Conservation (phyloP, 345 rosid species). For the Garcia nutans region DNA sequence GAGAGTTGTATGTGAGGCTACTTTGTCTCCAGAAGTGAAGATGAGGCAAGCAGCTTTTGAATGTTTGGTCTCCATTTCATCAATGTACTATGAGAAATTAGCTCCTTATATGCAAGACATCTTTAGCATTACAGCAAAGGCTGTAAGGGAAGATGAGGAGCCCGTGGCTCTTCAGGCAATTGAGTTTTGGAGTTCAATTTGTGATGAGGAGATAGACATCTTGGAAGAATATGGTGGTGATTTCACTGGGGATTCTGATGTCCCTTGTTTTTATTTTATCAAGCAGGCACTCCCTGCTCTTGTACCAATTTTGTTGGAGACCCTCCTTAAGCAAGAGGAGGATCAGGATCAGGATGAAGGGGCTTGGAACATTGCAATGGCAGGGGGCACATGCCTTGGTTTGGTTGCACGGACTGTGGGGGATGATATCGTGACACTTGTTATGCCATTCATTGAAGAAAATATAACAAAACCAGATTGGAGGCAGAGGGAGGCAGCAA, state of each 20-base stretch:
- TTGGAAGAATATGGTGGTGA: slow-evolving; percentile 46
- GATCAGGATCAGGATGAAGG: slow-evolving; percentile 55
- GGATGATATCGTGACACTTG: slow-evolving; percentile 44
- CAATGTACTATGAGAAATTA: slow-evolving; percentile 47
- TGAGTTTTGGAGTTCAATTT: slow-evolving; percentile 51
- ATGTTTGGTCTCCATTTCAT: slow-evolving; percentile 48
- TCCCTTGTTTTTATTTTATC: slow-evolving; percentile 46
- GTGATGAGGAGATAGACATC: slow-evolving; percentile 53
- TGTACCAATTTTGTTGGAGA: slow-evolving; percentile 45
- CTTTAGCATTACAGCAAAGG: slow-evolving; percentile 45
- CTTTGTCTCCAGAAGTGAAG: slow-evolving; percentile 42
- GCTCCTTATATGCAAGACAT: slow-evolving; percentile 47
- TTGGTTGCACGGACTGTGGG: slow-evolving; percentile 50
- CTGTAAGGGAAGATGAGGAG: slow-evolving; percentile 50
- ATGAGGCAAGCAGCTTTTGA: slow-evolving; percentile 52
- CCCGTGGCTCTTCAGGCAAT: slow-evolving; percentile 48
- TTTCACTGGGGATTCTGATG: slow-evolving; percentile 42
- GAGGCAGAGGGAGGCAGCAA: slow-evolving; percentile 53
- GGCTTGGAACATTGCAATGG: slow-evolving; percentile 54
- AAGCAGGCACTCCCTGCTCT: slow-evolving; percentile 50
- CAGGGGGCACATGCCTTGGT: slow-evolving; percentile 51
- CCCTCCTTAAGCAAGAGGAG: slow-evolving; percentile 51
- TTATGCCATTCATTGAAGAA: slow-evolving; percentile 49
- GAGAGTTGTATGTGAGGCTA: slow-evolving; percentile 50
- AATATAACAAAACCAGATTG: slow-evolving; percentile 50